phyloP scores from a whole-genome alignment of 441 rosid species.

The Syzygium malaccense region DNA sequence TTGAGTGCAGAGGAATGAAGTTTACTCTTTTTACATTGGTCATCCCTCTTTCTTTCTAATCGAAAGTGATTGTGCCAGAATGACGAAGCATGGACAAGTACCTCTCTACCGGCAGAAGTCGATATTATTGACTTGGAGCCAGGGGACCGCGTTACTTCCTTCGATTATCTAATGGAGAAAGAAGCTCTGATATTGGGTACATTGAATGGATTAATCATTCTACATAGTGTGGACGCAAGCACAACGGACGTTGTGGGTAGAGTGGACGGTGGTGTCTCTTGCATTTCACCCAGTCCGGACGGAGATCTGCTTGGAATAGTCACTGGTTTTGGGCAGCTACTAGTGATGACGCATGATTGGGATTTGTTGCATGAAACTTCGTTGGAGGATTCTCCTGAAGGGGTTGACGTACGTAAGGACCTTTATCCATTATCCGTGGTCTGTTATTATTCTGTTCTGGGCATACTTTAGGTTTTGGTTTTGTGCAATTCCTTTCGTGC shows the following conservation, averaged over 20 bases:
- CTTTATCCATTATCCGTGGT: conserved; percentile 21
- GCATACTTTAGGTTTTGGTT: not conserved
- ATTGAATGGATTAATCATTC: conserved; percentile 51
- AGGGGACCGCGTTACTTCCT: conserved; percentile 61
- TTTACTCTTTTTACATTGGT: not conserved
- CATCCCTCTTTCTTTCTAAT: not conserved
- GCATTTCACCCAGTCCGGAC: conserved; percentile 80
- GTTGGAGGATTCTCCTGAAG: conserved; percentile 48
- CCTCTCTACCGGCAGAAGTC: conserved; percentile 29
- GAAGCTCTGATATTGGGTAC: conserved; percentile 80
- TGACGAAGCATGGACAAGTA: conserved; percentile 32
- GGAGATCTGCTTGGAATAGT: conserved; percentile 73
- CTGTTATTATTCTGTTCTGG: not conserved
- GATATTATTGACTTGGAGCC: conserved; percentile 52
- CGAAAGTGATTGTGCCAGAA: conserved; percentile 29
- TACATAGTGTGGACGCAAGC: conserved; percentile 52
- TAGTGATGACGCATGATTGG: conserved; percentile 97
- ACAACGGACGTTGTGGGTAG: conserved; percentile 67
- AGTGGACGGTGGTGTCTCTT: conserved; percentile 82
- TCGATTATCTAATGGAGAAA: conserved; percentile 87
- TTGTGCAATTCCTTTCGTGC: not conserved
- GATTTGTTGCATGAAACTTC: conserved; percentile 74
- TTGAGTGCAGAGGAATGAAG: not conserved
- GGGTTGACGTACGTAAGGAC: conserved; percentile 82
- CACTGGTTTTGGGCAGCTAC: conserved; percentile 63